Base-by-base conservation (phyloP, 2,329 filamentous ascomycete species). In the Trichoderma sp. region DNA sequence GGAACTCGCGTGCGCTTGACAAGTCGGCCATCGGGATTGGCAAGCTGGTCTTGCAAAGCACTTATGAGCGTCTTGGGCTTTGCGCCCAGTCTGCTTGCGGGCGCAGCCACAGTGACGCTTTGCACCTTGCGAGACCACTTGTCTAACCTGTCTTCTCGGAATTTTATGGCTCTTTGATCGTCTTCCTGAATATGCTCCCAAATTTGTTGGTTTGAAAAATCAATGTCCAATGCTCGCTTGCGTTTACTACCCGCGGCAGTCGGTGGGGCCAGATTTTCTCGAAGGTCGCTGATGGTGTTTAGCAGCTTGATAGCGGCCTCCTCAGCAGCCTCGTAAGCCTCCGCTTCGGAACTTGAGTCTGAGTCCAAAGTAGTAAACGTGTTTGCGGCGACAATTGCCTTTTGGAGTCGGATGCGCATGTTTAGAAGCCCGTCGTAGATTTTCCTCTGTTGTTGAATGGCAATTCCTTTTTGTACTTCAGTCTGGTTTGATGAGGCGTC, bases 351-450 rank as follows among this genome's bases (percentile, higher is more conserved):
- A 3, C 78, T 77, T 5, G 76, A 73, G 29, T 77, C 79, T 16
- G 79, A 79, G 1, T 84, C 81, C 1, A 85, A 73, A 0, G 82
- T 77, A 19, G 85, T 79, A 52, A 96, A 84, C 0, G 93, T 91
- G 79, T 97, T 97, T 31, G 91, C 88, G 0, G 92, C 90, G 19
- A 96, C 87, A 16, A 99, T 82, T 1, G 92, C 93, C 79, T 97
- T 98, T 79, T 99, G 96, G 21, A 99, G 82, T 71, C 95, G 92
- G 76, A 99, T 97, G 24, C 96, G 90, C 16, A 94, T 87, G 80
- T 97, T 97, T 37, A 99, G 86, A 0, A 98, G 87, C 0, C 92
- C 88, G 74, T 98, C 95, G 76, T 97, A 99, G 0, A 91, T 89
- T 71, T 90, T 91, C 63, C 94, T 89, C 81, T 99, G 96, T 69